Evolutionary conservation across 345 rosid species (phyloP).

Genomic region (Rubroshorea leprosula): DNA sequence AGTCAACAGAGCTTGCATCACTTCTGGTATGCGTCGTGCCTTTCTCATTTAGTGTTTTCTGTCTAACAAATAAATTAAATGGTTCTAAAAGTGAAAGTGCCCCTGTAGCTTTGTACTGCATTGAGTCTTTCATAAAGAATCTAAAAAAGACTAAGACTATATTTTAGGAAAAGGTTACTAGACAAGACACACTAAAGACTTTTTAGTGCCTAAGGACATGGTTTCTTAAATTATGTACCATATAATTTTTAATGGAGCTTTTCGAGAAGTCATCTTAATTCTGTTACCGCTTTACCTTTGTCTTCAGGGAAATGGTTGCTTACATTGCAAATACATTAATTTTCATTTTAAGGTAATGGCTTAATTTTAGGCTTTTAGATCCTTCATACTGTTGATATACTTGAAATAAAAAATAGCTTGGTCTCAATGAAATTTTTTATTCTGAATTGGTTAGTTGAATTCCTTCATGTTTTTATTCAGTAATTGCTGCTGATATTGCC

Average conservation of each 20-base stretch:
- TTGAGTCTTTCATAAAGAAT: background rate
- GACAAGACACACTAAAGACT: background rate
- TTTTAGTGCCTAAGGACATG: background rate
- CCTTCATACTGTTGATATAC: background rate
- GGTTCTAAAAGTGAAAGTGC: background rate
- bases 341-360: slow-evolving; percentile 80
- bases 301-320: slow-evolving; percentile 91
- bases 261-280: background rate
- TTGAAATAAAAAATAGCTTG: background rate
- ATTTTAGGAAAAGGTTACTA: background rate
- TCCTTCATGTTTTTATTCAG: background rate
- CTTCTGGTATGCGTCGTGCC: slow-evolving; percentile 60
- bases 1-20: slow-evolving; percentile 92
- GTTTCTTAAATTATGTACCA: background rate
- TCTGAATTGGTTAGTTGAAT: background rate
- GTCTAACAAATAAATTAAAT: background rate
- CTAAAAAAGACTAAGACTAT: background rate
- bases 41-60: slow-evolving; percentile 3
- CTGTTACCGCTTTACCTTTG: background rate
- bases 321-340: slow-evolving; percentile 95
- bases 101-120: background rate
- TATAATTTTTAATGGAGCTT: background rate
- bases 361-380: background rate
- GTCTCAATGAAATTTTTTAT: background rate
- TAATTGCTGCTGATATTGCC: too few relatives aligned